Base-by-base conservation (phyloP, 805 yeast species). In the Ogataea ganodermae region DNA sequence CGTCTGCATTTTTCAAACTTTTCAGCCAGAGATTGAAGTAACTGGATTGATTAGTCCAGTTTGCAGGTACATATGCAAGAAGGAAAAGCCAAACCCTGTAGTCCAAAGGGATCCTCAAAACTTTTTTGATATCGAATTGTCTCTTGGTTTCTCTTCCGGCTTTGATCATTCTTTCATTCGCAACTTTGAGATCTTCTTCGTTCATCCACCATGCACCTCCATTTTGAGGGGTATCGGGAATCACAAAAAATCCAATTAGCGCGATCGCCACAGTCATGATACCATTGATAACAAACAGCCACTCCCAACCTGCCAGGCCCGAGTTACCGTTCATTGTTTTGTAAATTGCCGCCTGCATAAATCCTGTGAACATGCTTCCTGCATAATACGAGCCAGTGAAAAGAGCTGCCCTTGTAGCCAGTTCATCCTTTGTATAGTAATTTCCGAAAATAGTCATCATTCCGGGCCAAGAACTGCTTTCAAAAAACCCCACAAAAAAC, bases 251-350 rank as follows among this genome's bases (percentile, higher is more conserved):
- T 1, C 86, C 84, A 46, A 75, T 78, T 8, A 82, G 12, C 2
- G 83, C 86, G 30, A 84, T 75, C 1, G 72, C 78, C 20, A 83
- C 54, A 10, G 85, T 78, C 45, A 84, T 73, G 44, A 78, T 61
- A 9, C 83, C 84, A 60, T 82, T 86, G 46, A 84, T 70, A 38
- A 84, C 76, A 56, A 81, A 84, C 56, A 80, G 74, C 89, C 88
- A 83, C 67, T 80, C 69, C 88, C 89, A 84, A 7, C 86, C 80
- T 8, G 73, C 70, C 10, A 76, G 64, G 2, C 87, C 86, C 36
- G 62, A 60, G 3, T 56, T 65, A 14, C 83, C 85, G 44, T 73
- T 67, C 57, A 83, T 56, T 35, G 63, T 57, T 14, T 70, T 57
- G 51, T 69, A 76, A 23, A 80, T 72, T 8, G 82, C 78, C 17